phyloP scores from a whole-genome alignment of 2,329 filamentous ascomycete species.

The Ophiocordyceps camponoti-saundersi region DNA sequence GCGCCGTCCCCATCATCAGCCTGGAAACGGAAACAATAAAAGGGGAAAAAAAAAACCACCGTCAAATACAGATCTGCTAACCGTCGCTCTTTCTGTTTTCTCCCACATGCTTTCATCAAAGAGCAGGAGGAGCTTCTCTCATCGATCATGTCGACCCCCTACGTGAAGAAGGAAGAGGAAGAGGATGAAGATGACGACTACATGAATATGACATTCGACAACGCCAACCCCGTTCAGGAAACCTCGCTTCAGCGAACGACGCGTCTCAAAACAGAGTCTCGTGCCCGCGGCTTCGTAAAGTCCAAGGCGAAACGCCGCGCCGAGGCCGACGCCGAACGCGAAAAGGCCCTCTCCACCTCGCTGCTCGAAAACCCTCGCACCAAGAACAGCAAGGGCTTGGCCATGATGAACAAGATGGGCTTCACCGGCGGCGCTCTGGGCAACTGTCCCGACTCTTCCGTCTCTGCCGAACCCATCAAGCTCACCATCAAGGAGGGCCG shows the following conservation, averaged over 20 bases:
- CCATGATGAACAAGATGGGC: slow-evolving; percentile 95
- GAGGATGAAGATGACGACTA: slow-evolving; percentile 81
- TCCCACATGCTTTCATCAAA: background rate
- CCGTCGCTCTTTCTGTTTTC: background rate
- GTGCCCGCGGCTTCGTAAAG: slow-evolving; percentile 49
- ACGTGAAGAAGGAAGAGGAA: slow-evolving; percentile 1
- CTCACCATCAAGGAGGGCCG: slow-evolving; percentile 63
- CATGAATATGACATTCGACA: slow-evolving; percentile 85
- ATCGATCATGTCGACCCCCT: background rate
- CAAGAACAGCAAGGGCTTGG: slow-evolving; percentile 66
- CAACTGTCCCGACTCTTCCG: slow-evolving; percentile 25
- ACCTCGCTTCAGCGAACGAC: slow-evolving; percentile 37
- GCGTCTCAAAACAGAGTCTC: slow-evolving; percentile 43
- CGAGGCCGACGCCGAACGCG: slow-evolving; percentile 53
- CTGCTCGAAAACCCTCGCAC: slow-evolving; percentile 41
- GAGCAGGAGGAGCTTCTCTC: background rate
- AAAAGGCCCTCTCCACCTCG: slow-evolving; percentile 60
- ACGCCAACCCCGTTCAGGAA: slow-evolving; percentile 37
- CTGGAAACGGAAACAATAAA: too few relatives aligned
- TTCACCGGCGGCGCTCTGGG: slow-evolving; percentile 71
- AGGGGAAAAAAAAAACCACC: background rate
- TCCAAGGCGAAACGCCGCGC: slow-evolving; percentile 73
- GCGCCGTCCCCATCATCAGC: background rate
- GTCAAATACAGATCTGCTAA: background rate
- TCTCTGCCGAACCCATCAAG: slow-evolving; percentile 51